Evolutionary conservation across 1,284 basidiomycete genomes (phyloP), one percentile per base, ranked within the genome.

Genomic region (Leccinum pallidistipes): DNA sequence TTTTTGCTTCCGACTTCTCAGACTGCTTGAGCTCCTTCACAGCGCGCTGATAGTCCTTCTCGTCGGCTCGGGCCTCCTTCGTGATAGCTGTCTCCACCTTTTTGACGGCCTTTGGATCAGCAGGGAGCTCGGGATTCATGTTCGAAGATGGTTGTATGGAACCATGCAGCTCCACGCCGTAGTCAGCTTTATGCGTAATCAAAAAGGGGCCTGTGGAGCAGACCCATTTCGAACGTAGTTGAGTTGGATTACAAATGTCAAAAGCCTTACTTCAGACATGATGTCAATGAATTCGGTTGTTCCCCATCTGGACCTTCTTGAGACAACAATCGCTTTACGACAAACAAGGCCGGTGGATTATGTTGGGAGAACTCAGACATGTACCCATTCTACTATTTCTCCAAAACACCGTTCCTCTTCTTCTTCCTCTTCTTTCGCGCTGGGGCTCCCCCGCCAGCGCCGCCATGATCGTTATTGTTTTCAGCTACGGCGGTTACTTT

Each of bases 21-120:
- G 77, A 74, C 51, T 68, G 71, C 58, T 76, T 72, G 57, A 86
- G 74, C 63, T 83, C 80, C 66, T 81, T 82, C 64, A 83, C 62
- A 50, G 77, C 75, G 55, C 78, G 75, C 58, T 80, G 74, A 62
- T 86, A 69, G 56, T 70, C 75, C 50, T 77, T 76, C 63, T 83
- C 78, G 66, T 85, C 84, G 10, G 74, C 69, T 62, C 78, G 80
- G 12, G 79, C 77, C 64, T 85, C 83, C 59, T 77, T 78, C 6
- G 73, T 67, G 43, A 83, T 70, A 32, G 74, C 71, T 61, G 81
- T 82, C 67, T 85, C 82, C 52, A 81, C 65, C 65, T 80, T 77
- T 70, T 81, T 83, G 53, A 76, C 62, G 10, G 69, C 61, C 56
- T 65, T 65, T 29, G 65, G 66, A 53, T 70, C 69, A 10, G 55